Conservation (phyloP, 805 yeast species). For the Monosporozyma servazzii region DNA sequence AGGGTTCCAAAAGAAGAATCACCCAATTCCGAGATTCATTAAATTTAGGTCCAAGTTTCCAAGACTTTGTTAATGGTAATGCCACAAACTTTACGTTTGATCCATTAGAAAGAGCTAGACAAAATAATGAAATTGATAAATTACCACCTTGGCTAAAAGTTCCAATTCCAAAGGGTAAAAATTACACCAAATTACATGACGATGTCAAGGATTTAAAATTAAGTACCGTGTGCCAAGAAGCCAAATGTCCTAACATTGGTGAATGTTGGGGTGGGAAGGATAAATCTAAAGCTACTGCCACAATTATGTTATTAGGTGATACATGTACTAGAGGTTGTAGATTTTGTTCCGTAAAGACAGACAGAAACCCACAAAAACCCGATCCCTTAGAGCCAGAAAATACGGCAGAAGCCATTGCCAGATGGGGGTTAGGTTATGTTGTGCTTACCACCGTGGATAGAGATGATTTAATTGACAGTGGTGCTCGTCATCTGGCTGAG, state of each 20-base stretch:
- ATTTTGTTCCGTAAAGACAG: slow-evolving; percentile 93
- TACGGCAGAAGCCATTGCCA: slow-evolving; percentile 91
- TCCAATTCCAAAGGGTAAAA: slow-evolving; percentile 92
- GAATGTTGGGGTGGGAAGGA: slow-evolving; percentile 98
- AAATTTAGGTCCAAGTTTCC: slow-evolving; percentile 85
- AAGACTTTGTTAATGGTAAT: slow-evolving; percentile 76
- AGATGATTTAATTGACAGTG: slow-evolving; percentile 90
- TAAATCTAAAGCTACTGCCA: slow-evolving; percentile 71
- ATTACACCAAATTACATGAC: slow-evolving; percentile 67
- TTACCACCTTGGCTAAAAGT: slow-evolving; percentile 92
- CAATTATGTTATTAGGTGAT: slow-evolving; percentile 96
- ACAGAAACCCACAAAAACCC: slow-evolving; percentile 74
- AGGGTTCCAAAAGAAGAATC: slow-evolving; percentile 34
- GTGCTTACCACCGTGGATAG: slow-evolving; percentile 96
- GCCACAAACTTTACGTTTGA: slow-evolving; percentile 60
- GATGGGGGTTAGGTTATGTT: slow-evolving; percentile 98
- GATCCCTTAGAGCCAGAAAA: slow-evolving; percentile 97
- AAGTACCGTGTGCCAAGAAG: slow-evolving; percentile 97
- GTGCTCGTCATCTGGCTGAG: slow-evolving; percentile 80
- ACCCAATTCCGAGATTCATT: slow-evolving; percentile 62
- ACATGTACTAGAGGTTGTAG: slow-evolving; percentile 99
- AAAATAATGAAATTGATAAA: slow-evolving; percentile 49
- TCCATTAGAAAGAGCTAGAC: slow-evolving; percentile 67
- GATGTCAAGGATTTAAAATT: slow-evolving; percentile 84
- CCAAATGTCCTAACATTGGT: slow-evolving; percentile 98